These are phyloP conservation scores for Schoenoplectus tabernaemontani DNA, from an alignment of 202 grass and related monocot species.

Conservation along the genomic window DNA sequence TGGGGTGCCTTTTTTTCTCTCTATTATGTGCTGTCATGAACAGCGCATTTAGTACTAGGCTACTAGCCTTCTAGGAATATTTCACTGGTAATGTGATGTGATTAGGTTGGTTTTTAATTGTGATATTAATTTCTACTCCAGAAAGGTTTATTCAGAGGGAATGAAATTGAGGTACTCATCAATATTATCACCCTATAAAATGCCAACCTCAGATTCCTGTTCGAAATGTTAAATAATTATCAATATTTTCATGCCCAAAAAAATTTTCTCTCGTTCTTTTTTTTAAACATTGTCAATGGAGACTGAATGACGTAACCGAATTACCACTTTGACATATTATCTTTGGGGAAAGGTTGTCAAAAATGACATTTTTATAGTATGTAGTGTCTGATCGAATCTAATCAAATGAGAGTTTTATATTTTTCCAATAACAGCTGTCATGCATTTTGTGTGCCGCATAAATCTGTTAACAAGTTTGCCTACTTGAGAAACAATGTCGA, in stretches of 20 bases:
- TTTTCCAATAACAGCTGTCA: conserved; percentile 64
- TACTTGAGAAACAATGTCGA: conserved; percentile 57
- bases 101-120: background rate
- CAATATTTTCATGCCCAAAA: background rate
- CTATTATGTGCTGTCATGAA: background rate
- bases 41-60: no score
- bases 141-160: background rate
- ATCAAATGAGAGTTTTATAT: conserved; percentile 18
- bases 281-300: background rate
- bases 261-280: background rate
- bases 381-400: background rate
- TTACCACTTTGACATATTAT: background rate
- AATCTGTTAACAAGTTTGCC: conserved; percentile 32
- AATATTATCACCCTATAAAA: background rate
- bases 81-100: background rate
- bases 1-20: background rate
- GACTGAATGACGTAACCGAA: background rate
- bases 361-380: conserved; percentile 15
- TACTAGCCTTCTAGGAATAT: background rate
- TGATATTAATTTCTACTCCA: background rate
- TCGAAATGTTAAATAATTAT: background rate
- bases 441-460: conserved; percentile 28
- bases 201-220: background rate
- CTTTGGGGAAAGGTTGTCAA: background rate
- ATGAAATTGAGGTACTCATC: background rate